Base-by-base conservation (phyloP, 139 green algal genomes). In the Haematococcus lacustris region DNA sequence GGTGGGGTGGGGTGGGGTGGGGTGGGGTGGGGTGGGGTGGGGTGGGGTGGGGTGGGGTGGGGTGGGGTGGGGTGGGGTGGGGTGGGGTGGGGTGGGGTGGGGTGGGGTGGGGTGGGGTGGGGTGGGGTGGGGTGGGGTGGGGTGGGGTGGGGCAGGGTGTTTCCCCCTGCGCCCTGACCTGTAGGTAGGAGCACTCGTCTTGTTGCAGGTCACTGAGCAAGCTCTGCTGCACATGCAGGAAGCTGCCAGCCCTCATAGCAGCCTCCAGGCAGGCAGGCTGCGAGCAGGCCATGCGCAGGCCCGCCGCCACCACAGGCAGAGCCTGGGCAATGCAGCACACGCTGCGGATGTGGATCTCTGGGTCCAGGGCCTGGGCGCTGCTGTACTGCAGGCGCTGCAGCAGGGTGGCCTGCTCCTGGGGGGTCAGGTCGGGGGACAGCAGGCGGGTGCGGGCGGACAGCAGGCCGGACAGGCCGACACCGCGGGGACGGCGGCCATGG, bases 171-270 rank as follows among this genome's bases (percentile, higher is more conserved):
- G n/a, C n/a, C 4, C 66, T 2, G 51, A 74, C 69, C 69, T 81
- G 59, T 47, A 83, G 60, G 66, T 83, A 83, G 2, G 41, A 65
- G 26, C 65, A 38, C 61, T 84, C 79, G 53, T 76, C 62, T 9
- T 51, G 25, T 38, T 84, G 68, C 34, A 71, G 50, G 71, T 84
- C 79, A 2, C 65, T 76, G 51, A 84, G 67, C 61, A 84, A 43
- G 67, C 43, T 72, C 60, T 81, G 79, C 79, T 84, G 79, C 71
- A 80, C 71, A 62, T 80, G 68, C 61, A 74, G 35, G 65, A 80
- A 84, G 6, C 32, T 37, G 9, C 79, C 74, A 28, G 71, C 51
- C 26, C 68, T 59, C 34, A 53, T 1, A 1, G 74, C 79, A 25
- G 73, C 51, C 28, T 43, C 32, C 67, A 79, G 35, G 67, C 60